Evolutionary conservation across 108 stramenopile species (phyloP).

Genomic region (Skeletonema potamos): DNA sequence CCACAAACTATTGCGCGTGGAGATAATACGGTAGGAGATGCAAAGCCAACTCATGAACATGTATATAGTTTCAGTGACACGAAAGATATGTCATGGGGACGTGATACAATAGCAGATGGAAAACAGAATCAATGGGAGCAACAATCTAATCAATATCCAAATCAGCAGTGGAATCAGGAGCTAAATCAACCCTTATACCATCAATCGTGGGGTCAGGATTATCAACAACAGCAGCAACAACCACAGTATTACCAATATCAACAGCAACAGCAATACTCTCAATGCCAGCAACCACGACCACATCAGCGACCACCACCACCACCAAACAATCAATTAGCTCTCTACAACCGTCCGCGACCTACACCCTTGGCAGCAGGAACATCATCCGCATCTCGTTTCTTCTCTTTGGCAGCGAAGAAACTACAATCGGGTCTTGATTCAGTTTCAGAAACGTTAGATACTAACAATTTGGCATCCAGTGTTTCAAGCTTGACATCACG

Average conservation of each 20-base stretch:
- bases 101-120: neutral
- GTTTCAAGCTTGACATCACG: slow-evolving; percentile 37
- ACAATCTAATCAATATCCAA: neutral
- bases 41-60: neutral
- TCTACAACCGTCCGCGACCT: neutral
- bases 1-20: neutral
- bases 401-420: slow-evolving; percentile 27
- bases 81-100: neutral
- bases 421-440: slow-evolving; percentile 37
- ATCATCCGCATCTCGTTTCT: slow-evolving; percentile 29
- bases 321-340: slow-evolving; percentile 13
- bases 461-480: slow-evolving; percentile 30
- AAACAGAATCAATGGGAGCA: slow-evolving; percentile 6
- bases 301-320: neutral
- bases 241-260: slow-evolving; percentile 6
- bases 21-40: neutral
- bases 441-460: slow-evolving; percentile 38
- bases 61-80: neutral
- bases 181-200: slow-evolving; percentile 1
- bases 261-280: slow-evolving; percentile 2
- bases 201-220: slow-evolving; percentile 2
- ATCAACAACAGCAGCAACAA: neutral
- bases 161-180: slow-evolving; percentile 5
- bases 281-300: neutral
- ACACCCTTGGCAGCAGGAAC: neutral